These are phyloP conservation scores for Rauvolfia tetraphylla DNA, from an alignment of 257 asterid genomes.

Conservation along the genomic window DNA sequence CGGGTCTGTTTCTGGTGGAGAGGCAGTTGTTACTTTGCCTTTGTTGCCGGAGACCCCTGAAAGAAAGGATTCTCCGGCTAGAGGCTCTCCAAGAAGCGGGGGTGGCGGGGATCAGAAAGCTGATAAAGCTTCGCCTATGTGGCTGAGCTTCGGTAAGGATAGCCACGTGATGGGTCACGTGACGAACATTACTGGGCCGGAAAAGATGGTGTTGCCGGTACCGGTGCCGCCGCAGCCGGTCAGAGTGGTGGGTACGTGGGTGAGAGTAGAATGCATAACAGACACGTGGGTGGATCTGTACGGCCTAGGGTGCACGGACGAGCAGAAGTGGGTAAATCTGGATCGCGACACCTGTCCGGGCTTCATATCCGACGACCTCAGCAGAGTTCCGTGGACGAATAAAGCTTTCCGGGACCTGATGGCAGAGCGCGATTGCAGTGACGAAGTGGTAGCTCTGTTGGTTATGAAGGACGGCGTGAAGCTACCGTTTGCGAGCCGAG, in stretches of 20 bases:
- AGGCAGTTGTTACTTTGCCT: no score
- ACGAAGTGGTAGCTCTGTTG: constrained; percentile 44
- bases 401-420: constrained; percentile 46
- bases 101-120: constrained; percentile 5
- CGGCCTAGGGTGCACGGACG: constrained; percentile 43
- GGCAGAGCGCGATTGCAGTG: constrained; percentile 7
- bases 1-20: no score
- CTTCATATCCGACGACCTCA: constrained; percentile 49
- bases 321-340: constrained; percentile 41
- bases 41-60: no score
- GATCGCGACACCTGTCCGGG: constrained; percentile 76
- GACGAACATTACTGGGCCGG: neutral
- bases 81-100: no score
- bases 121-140: constrained; percentile 23
- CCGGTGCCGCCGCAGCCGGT: constrained; percentile 10
- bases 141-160: constrained; percentile 45
- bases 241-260: constrained; percentile 21
- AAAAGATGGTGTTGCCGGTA: neutral
- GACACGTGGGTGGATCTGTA: constrained; percentile 38
- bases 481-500: constrained; percentile 30
- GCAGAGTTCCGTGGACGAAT: constrained; percentile 62
- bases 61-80: no score
- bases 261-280: constrained; percentile 11
- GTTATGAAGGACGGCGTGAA: constrained; percentile 41
- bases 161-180: neutral